Percentiles rank a stretch among this genome's conserved stretches.
These are phyloP conservation scores for Linum lewisii DNA, from an alignment of 345 rosid species.

Conservation along the genomic window DNA sequence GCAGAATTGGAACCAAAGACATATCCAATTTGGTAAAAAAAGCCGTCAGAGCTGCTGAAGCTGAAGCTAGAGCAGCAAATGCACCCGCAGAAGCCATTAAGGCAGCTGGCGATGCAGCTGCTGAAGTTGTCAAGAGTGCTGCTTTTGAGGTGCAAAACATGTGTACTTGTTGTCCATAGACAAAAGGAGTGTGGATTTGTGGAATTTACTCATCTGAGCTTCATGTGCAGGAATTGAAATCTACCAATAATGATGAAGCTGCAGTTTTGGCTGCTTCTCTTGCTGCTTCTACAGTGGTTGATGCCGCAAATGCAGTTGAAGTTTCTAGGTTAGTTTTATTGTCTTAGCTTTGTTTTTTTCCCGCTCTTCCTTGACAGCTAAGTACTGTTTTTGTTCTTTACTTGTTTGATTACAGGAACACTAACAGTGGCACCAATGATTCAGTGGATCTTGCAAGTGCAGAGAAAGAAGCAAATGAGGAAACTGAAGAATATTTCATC, in stretches of 20 bases:
- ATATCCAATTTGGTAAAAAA: conserved; percentile 64
- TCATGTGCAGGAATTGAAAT: conserved; percentile 47
- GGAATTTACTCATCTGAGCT: conserved; percentile 1
- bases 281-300: conserved; percentile 89
- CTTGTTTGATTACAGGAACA: conserved; percentile 42
- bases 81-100: conserved; percentile 78
- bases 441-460: conserved; percentile 20
- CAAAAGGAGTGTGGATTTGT: not conserved
- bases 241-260: conserved; percentile 70
- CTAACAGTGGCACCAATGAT: conserved; percentile 26
- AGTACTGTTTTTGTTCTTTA: not conserved
- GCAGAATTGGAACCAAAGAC: conserved; percentile 70
- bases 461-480: conserved; percentile 37
- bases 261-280: conserved; percentile 79
- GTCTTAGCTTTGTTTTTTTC: too few relatives aligned
- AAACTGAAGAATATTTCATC: conserved; percentile 50
- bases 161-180: conserved; percentile 1
- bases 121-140: conserved; percentile 90
- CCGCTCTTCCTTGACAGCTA: not conserved
- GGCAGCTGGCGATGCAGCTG: conserved; percentile 93
- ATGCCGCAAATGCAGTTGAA: conserved; percentile 74
- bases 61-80: conserved; percentile 84
- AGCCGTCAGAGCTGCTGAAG: conserved; percentile 90
- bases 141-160: conserved; percentile 58
- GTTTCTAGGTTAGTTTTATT: conserved; percentile 55